A percentile compares a stretch with the other conserved stretches of the same genome.
phyloP scores from a whole-genome alignment of 2,329 filamentous ascomycete genomes.

The Hypoxylon sp. region DNA sequence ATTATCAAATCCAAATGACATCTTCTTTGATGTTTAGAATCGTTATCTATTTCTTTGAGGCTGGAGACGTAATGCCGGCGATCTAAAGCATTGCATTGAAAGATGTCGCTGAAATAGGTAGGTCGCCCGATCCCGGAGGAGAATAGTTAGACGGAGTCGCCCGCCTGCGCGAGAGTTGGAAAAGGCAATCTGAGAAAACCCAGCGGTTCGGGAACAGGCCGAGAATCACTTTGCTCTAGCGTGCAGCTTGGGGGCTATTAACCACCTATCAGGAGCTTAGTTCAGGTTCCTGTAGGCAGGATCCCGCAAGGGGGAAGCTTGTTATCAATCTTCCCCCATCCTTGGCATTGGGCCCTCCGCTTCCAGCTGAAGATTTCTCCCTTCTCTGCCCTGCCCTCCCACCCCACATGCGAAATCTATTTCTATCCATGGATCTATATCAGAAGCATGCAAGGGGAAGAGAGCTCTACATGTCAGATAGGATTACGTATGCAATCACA shows the following conservation, averaged over 20 bases:
- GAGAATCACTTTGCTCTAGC: background rate
- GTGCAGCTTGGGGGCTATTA: conserved; percentile 2
- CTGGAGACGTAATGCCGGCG: conserved; percentile 14
- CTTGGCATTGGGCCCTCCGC: conserved; percentile 1
- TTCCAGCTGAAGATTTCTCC: conserved; percentile 19
- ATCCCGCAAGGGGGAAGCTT: conserved; percentile 14
- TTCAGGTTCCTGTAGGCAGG: too few relatives aligned
- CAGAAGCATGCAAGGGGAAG: too few relatives aligned
- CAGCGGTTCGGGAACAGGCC: conserved; percentile 6
- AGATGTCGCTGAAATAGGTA: conserved; percentile 18
- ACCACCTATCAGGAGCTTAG: background rate
- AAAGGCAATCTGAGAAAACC: background rate
- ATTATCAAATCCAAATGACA: conserved; percentile 10
- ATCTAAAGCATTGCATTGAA: conserved; percentile 9
- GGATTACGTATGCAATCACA: too few relatives aligned
- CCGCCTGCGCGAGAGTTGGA: conserved; percentile 10
- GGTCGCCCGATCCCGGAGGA: conserved; percentile 31
- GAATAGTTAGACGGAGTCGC: conserved; percentile 22
- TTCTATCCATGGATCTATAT: too few relatives aligned
- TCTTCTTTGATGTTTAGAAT: background rate
- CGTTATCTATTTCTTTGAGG: background rate
- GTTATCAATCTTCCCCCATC: conserved; percentile 11
- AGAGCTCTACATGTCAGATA: too few relatives aligned
- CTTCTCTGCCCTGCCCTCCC: too few relatives aligned
- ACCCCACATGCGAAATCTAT: conserved; percentile 10